Conservation (phyloP, 352 stramenopile genomes). For the Phytophthora pistaciae region DNA sequence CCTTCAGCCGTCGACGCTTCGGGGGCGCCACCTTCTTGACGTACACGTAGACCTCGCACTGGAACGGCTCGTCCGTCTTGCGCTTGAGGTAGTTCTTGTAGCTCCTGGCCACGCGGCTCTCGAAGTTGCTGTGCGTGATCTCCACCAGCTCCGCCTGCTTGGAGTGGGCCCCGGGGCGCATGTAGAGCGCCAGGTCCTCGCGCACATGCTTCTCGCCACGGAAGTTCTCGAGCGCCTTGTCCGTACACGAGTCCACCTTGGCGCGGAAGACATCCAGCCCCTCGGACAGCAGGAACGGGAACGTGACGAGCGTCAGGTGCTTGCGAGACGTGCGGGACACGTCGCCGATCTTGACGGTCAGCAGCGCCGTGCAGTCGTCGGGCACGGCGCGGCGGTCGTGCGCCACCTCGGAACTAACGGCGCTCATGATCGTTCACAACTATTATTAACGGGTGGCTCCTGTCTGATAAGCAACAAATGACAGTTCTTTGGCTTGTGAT, state of each 20-base stretch:
- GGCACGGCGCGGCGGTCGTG: constrained; percentile 42
- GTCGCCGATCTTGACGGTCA: constrained; percentile 85
- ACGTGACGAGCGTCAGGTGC: constrained; percentile 64
- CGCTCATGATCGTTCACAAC: constrained; percentile 22
- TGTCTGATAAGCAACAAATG: not conserved
- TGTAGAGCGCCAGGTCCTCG: constrained; percentile 79
- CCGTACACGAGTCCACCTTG: constrained; percentile 69
- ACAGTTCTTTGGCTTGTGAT: constrained; percentile 11
- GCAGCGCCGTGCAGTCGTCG: constrained; percentile 68
- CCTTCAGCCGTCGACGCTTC: constrained; percentile 28
- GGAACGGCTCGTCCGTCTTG: constrained; percentile 62
- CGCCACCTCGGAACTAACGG: constrained; percentile 15
- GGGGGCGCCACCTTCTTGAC: constrained; percentile 62
- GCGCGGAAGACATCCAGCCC: constrained; percentile 79
- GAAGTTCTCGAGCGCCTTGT: constrained; percentile 58
- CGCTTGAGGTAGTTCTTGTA: constrained; percentile 86
- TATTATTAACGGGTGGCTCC: constrained; percentile 20
- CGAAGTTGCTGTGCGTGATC: constrained; percentile 72
- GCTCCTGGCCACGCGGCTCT: constrained; percentile 69
- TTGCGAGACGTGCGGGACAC: constrained; percentile 76
- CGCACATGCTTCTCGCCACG: constrained; percentile 58
- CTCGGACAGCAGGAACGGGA: constrained; percentile 74
- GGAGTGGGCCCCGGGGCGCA: constrained; percentile 75
- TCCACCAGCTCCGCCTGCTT: constrained; percentile 86
- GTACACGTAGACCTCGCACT: constrained; percentile 81